Base-by-base conservation (phyloP, 345 rosid species). In the Acer yangbiense region DNA sequence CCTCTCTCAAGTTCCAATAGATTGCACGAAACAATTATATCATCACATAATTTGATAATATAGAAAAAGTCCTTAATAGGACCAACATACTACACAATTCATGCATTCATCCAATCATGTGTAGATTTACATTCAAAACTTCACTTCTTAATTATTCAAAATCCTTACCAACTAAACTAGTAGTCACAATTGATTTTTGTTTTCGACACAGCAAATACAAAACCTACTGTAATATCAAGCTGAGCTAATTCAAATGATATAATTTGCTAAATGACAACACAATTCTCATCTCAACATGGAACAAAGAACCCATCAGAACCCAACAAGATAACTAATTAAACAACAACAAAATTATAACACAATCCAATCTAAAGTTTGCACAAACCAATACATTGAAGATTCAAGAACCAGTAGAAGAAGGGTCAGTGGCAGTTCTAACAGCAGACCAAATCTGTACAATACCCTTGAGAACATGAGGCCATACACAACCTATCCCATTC, bases 391-490 rank as follows among this genome's bases (percentile, higher is more conserved):
- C 29, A 6, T 9, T 44, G 8, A 62, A 62, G 12, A 44, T 43
- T 50, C 43, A 74, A 46, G 44, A 20, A 16, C 39, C 67, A 80
- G 75, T 75, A 68, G 86, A 63, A 39, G 85, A 85, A 10, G 86
- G 84, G 75, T 88, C 86, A 10, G 92, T 85, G 20, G 79, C 88
- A 69, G 75, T 84, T 74, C 77, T 77, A 82, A 91, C 96, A 77
- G 97, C 83, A 65, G 77, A 77, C 98, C 95, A 94, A 81, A 90
- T 87, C 81, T 91, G 93, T 1, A 60, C 79, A 50, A 94, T 2
- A 67, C 97, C 89, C 63, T 65, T 78, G 18, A 88, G 18, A 57
- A 93, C 87, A 72, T 43, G 9, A 43, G 46, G 46, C 46, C 46
- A 43, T 29, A 85, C 84, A 81, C 75, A 58, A 63, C 55, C 81